Evolutionary conservation across 2,329 filamentous ascomycete genomes (phyloP).

Genomic region (Dactylellina haptotyla): DNA sequence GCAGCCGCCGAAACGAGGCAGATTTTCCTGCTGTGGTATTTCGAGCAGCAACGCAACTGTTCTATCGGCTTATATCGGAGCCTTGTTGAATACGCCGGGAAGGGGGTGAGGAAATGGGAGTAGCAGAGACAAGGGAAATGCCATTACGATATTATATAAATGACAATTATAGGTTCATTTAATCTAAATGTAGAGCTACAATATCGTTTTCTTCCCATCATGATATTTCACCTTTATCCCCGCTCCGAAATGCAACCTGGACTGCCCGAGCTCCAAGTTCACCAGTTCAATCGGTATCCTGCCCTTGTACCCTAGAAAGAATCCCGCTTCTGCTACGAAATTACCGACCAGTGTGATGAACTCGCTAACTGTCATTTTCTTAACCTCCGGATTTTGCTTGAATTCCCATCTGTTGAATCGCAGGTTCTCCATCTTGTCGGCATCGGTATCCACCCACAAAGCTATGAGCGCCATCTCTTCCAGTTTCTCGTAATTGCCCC

Average conservation of each 20-base stretch:
- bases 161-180: too few species aligned
- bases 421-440: neutral
- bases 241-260: neutral
- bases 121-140: too few species aligned
- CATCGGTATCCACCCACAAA: neutral
- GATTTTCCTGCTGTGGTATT: constrained; percentile 7
- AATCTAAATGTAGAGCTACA: too few species aligned
- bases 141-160: too few species aligned
- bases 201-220: neutral
- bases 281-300: constrained; percentile 1
- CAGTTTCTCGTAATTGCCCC: too few species aligned
- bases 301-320: neutral
- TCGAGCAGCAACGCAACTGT: neutral
- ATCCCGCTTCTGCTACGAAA: neutral
- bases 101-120: too few species aligned
- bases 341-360: neutral
- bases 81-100: too few species aligned
- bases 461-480: neutral
- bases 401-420: neutral
- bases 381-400: neutral
- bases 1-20: neutral
- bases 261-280: neutral
- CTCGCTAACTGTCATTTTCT: neutral
- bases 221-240: neutral
- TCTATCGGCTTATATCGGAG: neutral